A percentile compares a stretch with the other conserved stretches of the same genome.
phyloP scores from a whole-genome alignment of 2,329 filamentous ascomycete genomes.

The Cladophialophora exuberans region DNA sequence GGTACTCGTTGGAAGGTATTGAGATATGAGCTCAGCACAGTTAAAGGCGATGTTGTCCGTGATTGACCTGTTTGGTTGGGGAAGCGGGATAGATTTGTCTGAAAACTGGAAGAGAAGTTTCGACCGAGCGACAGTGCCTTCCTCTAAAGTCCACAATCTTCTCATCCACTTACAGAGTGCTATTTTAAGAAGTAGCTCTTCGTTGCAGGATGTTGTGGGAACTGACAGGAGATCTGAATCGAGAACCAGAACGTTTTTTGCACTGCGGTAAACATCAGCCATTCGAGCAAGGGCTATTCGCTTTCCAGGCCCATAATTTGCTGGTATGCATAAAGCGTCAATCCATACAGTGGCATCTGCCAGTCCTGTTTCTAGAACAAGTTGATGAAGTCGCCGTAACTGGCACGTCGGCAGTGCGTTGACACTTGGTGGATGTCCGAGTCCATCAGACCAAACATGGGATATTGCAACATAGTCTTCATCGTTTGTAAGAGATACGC shows the following conservation, averaged over 20 bases:
- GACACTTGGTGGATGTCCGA: background rate
- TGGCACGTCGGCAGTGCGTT: slow-evolving; percentile 9
- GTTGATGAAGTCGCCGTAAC: background rate
- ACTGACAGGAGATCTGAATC: slow-evolving; percentile 1
- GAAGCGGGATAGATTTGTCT: background rate
- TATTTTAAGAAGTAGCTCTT: slow-evolving; percentile 4
- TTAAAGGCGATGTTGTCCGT: slow-evolving; percentile 7
- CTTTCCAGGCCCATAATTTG: slow-evolving; percentile 2
- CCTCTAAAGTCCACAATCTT: slow-evolving; percentile 9
- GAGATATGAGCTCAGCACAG: background rate
- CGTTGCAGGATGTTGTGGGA: background rate
- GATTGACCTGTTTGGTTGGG: background rate
- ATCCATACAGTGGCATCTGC: background rate
- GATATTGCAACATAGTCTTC: slow-evolving; percentile 5
- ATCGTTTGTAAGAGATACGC: background rate
- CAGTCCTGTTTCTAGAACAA: background rate
- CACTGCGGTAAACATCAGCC: slow-evolving; percentile 3
- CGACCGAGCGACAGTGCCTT: slow-evolving; percentile 6
- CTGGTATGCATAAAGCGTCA: slow-evolving; percentile 4
- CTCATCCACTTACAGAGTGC: slow-evolving; percentile 10
- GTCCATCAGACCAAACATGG: slow-evolving; percentile 14
- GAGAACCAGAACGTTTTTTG: slow-evolving; percentile 4
- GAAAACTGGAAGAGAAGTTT: slow-evolving; percentile 12
- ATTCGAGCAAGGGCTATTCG: slow-evolving; percentile 6
- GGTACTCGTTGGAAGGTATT: slow-evolving; percentile 4